A percentile compares a stretch with the other conserved stretches of the same genome.
Evolutionary conservation across 331 rosid species (phyloP).

Genomic region (Saraca asoca): DNA sequence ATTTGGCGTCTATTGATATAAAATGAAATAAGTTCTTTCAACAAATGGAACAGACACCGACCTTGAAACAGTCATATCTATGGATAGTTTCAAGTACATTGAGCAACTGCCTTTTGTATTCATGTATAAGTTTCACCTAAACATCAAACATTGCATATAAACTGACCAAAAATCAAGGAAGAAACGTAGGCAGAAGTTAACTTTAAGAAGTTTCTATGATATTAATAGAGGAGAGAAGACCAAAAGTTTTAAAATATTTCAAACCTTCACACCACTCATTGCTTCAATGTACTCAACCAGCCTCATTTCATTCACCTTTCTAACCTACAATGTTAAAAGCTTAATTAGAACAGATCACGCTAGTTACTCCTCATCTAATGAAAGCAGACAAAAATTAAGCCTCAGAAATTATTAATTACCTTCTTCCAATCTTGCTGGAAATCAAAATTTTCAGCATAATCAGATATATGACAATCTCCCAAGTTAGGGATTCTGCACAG

Average conservation of each 20-base stretch:
- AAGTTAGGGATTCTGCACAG: too few relatives aligned
- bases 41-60: constrained; percentile 31
- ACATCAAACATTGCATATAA: constrained; percentile 85
- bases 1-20: constrained; percentile 10
- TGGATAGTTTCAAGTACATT: constrained; percentile 74
- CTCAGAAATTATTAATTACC: constrained; percentile 52
- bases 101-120: constrained; percentile 81
- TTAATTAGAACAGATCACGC: constrained; percentile 30
- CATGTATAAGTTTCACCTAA: constrained; percentile 77
- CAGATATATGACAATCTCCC: too few relatives aligned
- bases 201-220: constrained; percentile 17
- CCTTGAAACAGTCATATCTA: constrained; percentile 78
- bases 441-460: too few relatives aligned
- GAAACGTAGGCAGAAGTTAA: constrained; percentile 27
- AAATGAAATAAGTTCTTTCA: constrained; percentile 23
- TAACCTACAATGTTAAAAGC: constrained; percentile 51
- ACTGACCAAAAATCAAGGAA: constrained; percentile 58
- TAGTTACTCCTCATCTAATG: constrained; percentile 21
- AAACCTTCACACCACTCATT: constrained; percentile 73
- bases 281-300: constrained; percentile 75
- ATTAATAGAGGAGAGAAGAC: constrained; percentile 14
- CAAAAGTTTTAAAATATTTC: constrained; percentile 24
- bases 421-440: constrained; percentile 13
- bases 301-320: constrained; percentile 70
- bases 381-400: constrained; percentile 14